These are phyloP conservation scores for Quercus alba DNA, from an alignment of 306 rosid species.

Conservation along the genomic window DNA sequence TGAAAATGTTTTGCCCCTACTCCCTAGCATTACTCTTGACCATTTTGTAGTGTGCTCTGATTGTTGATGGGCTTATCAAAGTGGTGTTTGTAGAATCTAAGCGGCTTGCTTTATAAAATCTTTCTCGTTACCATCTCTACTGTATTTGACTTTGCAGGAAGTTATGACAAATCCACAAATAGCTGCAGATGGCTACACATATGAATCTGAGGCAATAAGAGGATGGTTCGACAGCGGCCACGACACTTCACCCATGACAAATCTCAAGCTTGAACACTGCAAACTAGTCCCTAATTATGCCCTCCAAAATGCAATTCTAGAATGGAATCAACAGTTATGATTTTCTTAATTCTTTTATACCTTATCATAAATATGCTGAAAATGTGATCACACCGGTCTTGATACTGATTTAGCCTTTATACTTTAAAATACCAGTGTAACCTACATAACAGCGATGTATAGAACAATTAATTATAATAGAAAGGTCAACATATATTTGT, in stretches of 20 bases:
- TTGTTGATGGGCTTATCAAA: neutral
- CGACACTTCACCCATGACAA: conserved; percentile 94
- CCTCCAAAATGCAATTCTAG: conserved; percentile 81
- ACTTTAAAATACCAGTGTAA: neutral
- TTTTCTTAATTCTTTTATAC: neutral
- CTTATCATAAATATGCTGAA: conserved; percentile 18
- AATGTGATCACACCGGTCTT: neutral
- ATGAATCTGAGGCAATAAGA: conserved; percentile 83
- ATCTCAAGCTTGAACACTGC: conserved; percentile 83
- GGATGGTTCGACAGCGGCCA: conserved; percentile 94
- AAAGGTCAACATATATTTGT: neutral
- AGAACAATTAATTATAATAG: neutral
- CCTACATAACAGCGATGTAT: neutral
- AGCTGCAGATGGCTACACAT: conserved; percentile 97
- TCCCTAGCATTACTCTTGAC: neutral
- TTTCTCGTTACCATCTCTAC: neutral
- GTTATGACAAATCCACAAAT: conserved; percentile 84
- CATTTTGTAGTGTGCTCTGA: neutral
- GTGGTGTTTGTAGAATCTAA: neutral
- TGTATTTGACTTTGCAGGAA: conserved; percentile 63
- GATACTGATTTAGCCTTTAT: neutral
- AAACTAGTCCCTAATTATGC: conserved; percentile 85
- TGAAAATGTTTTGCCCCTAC: no score
- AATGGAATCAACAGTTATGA: conserved; percentile 74
- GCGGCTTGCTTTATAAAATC: neutral